Evolutionary conservation across 2,329 filamentous ascomycete species (phyloP).

Genomic region (Sclerotinia spermophila): DNA sequence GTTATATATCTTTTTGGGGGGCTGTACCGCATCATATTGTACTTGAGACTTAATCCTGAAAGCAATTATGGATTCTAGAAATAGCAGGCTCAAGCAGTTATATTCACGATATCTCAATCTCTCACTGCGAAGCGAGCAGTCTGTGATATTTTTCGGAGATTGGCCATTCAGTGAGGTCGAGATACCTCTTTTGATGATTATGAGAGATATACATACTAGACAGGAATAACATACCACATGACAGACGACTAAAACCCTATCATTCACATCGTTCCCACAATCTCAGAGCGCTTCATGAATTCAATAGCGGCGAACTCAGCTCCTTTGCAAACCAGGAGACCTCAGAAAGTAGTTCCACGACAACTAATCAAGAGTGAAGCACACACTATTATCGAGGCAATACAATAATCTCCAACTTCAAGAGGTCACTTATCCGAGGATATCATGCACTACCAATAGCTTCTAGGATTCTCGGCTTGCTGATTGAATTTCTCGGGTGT

Average conservation of each 20-base stretch:
- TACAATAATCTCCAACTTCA: background rate
- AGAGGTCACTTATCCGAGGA: background rate
- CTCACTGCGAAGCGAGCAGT: background rate
- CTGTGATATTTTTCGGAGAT: too few relatives aligned
- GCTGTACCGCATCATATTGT: background rate
- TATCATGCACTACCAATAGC: background rate
- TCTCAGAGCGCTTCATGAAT: background rate
- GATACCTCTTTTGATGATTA: background rate
- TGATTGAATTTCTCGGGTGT: accelerated
- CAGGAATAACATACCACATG: background rate
- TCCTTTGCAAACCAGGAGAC: accelerated
- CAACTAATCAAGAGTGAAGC: background rate
- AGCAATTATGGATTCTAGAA: background rate
- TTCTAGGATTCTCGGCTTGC: background rate
- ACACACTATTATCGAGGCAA: background rate
- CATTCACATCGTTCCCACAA: background rate
- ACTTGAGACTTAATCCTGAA: too few relatives aligned
- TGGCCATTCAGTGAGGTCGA: background rate
- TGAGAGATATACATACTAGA: background rate
- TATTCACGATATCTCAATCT: background rate
- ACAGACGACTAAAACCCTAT: background rate
- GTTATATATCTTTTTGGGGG: too few relatives aligned
- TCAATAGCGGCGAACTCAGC: accelerated
- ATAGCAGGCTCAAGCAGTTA: background rate
- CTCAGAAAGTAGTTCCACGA: background rate